Evolutionary conservation across 805 yeast genomes (phyloP).

Genomic region (Priceomyces medius): DNA sequence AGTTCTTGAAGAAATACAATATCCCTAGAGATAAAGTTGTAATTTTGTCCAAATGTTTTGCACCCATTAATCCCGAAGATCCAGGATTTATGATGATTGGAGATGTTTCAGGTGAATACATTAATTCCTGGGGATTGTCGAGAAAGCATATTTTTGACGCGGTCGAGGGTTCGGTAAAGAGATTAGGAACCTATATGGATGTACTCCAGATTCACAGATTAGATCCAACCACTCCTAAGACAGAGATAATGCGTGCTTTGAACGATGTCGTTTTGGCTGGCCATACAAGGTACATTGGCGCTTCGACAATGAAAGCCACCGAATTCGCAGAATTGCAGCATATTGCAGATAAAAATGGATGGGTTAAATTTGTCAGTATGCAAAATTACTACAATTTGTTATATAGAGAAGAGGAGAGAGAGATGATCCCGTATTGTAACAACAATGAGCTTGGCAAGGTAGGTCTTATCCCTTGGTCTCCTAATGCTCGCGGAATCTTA

Average conservation of each 20-base stretch:
- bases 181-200: slow-evolving; percentile 55
- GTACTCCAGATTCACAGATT: slow-evolving; percentile 58
- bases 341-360: slow-evolving; percentile 54
- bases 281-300: slow-evolving; percentile 54
- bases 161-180: slow-evolving; percentile 36
- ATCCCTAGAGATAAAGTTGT: slow-evolving; percentile 21
- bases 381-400: slow-evolving; percentile 58
- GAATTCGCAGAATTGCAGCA: slow-evolving; percentile 55
- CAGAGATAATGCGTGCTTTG: slow-evolving; percentile 57
- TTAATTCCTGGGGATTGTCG: slow-evolving; percentile 36
- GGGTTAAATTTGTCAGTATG: slow-evolving; percentile 59
- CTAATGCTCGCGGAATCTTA: slow-evolving; percentile 53
- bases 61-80: slow-evolving; percentile 10
- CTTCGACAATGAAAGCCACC: slow-evolving; percentile 56
- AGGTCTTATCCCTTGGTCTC: slow-evolving; percentile 61
- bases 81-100: slow-evolving; percentile 6
- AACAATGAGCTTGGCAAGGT: slow-evolving; percentile 38
- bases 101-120: slow-evolving; percentile 6
- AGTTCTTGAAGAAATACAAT: slow-evolving; percentile 19
- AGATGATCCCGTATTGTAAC: slow-evolving; percentile 52
- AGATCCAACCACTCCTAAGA: slow-evolving; percentile 47
- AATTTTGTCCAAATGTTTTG: slow-evolving; percentile 17
- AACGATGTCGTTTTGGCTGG: slow-evolving; percentile 51
- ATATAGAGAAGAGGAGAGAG: slow-evolving; percentile 65
- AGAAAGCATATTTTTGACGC: slow-evolving; percentile 49